Conservation (phyloP, 805 yeast species). For the Wickerhamomyces rabaulensis region DNA sequence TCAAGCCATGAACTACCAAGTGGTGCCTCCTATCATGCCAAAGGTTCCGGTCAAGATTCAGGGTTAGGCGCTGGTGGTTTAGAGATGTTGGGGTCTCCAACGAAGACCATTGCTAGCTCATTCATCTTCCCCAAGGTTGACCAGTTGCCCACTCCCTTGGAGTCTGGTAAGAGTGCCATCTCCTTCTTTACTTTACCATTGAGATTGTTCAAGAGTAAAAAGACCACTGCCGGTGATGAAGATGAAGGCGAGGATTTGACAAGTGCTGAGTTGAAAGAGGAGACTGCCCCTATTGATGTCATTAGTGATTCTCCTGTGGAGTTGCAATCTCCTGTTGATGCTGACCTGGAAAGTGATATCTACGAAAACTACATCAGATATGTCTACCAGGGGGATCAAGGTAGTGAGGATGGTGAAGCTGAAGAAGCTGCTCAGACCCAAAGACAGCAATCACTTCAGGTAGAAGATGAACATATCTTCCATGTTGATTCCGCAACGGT, state of each 20-base stretch:
- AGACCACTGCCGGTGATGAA: neutral
- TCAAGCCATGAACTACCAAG: neutral
- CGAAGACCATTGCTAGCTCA: constrained; percentile 2
- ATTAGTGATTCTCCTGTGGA: constrained; percentile 11
- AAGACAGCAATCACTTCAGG: too few species aligned
- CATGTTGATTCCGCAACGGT: constrained; percentile 5
- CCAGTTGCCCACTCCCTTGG: constrained; percentile 11
- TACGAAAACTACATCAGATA: constrained; percentile 11
- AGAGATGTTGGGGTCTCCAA: neutral
- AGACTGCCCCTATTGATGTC: constrained; percentile 4
- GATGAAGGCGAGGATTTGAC: neutral
- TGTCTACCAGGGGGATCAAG: constrained; percentile 4
- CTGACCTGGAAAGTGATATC: constrained; percentile 1
- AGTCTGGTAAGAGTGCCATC: neutral
- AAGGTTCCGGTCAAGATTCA: neutral
- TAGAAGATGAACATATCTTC: neutral
- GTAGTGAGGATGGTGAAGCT: constrained; percentile 3
- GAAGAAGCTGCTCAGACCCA: too few species aligned
- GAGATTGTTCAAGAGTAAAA: constrained; percentile 3
- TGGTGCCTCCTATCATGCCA: neutral
- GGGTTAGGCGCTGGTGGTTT: neutral
- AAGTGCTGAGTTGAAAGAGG: constrained; percentile 7
- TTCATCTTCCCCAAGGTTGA: constrained; percentile 6
- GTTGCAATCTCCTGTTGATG: constrained; percentile 1
- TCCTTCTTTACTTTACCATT: constrained; percentile 7